Percentiles rank a stretch among this genome's conserved stretches.
These are phyloP conservation scores for Vararia minispora DNA, from an alignment of 768 basidiomycete genomes.

Conservation along the genomic window DNA sequence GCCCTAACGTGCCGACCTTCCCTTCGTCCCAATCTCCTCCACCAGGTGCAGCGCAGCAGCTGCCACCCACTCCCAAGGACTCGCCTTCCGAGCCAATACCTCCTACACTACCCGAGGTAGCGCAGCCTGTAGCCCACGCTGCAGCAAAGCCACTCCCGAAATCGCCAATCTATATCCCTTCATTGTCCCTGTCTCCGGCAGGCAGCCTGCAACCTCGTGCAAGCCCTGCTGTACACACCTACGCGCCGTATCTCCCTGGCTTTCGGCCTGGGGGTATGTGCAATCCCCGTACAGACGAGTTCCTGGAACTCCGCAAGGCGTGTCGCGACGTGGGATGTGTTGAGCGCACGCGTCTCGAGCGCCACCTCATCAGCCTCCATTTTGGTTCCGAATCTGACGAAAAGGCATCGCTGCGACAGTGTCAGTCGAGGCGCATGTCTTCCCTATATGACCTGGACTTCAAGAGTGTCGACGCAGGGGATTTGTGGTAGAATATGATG, in stretches of 20 bases:
- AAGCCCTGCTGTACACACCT: constrained; percentile 12
- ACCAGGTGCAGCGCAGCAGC: constrained; percentile 8
- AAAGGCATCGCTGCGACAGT: constrained; percentile 9
- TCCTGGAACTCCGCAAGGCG: constrained; percentile 34
- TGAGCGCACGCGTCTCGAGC: constrained; percentile 75
- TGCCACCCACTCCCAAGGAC: too few relatives aligned
- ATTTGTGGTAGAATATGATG: constrained; percentile 58
- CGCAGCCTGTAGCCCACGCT: too few relatives aligned
- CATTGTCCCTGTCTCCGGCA: too few relatives aligned
- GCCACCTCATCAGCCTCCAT: constrained; percentile 66
- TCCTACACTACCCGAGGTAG: too few relatives aligned
- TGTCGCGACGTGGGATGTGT: constrained; percentile 41
- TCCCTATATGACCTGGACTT: constrained; percentile 68
- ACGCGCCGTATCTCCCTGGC: constrained; percentile 73
- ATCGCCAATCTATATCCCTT: too few relatives aligned
- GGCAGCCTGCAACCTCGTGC: constrained; percentile 2
- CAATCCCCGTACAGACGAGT: constrained; percentile 74
- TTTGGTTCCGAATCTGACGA: constrained; percentile 30
- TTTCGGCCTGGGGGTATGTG: constrained; percentile 90
- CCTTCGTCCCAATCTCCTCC: constrained; percentile 12
- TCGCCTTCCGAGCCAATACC: too few relatives aligned
- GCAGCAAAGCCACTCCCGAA: too few relatives aligned
- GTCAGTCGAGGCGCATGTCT: constrained; percentile 36
- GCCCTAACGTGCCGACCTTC: constrained; percentile 2
- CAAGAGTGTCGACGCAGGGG: constrained; percentile 49